Percentiles rank a stretch among this genome's conserved stretches.
These are phyloP conservation scores for Ricinus communis DNA, from an alignment of 345 rosid genomes.

Conservation along the genomic window DNA sequence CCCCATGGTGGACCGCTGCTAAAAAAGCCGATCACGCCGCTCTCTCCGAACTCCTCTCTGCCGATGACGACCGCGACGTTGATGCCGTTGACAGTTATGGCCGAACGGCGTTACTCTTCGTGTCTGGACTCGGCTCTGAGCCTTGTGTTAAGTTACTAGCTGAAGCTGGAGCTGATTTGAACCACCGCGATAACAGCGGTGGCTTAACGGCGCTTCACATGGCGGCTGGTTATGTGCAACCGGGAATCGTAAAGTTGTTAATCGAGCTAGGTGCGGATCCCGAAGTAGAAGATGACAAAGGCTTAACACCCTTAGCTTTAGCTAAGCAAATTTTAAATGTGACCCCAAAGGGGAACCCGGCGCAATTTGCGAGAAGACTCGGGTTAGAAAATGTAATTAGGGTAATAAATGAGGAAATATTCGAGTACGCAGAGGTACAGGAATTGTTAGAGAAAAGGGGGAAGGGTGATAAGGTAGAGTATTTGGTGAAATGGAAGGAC, in stretches of 20 bases:
- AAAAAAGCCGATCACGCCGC: slow-evolving; percentile 77
- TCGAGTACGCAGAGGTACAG: slow-evolving; percentile 82
- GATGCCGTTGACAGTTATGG: slow-evolving; percentile 79
- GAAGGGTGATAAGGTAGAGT: slow-evolving; percentile 64
- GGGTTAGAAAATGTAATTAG: slow-evolving; percentile 70
- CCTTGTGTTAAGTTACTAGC: slow-evolving; percentile 60
- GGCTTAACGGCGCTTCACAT: slow-evolving; percentile 85
- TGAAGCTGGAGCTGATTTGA: slow-evolving; percentile 69
- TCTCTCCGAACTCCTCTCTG: slow-evolving; percentile 41
- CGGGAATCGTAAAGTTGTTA: slow-evolving; percentile 57
- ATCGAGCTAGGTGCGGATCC: slow-evolving; percentile 68
- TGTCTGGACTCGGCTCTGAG: slow-evolving; percentile 81
- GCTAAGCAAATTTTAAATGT: slow-evolving; percentile 65
- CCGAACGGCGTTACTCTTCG: slow-evolving; percentile 79
- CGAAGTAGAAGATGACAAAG: slow-evolving; percentile 68
- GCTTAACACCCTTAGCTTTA: slow-evolving; percentile 62
- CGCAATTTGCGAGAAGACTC: slow-evolving; percentile 70
- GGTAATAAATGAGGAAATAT: slow-evolving; percentile 50
- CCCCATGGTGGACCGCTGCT: slow-evolving; percentile 95
- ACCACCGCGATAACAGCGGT: slow-evolving; percentile 63
- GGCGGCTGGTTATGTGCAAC: slow-evolving; percentile 87
- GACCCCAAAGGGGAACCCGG: slow-evolving; percentile 79
- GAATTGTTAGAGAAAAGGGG: slow-evolving; percentile 80
- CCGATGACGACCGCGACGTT: slow-evolving; percentile 59
- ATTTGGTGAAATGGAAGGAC: slow-evolving; percentile 83